Conservation (phyloP, 345 rosid genomes). For the Triadica sebifera region DNA sequence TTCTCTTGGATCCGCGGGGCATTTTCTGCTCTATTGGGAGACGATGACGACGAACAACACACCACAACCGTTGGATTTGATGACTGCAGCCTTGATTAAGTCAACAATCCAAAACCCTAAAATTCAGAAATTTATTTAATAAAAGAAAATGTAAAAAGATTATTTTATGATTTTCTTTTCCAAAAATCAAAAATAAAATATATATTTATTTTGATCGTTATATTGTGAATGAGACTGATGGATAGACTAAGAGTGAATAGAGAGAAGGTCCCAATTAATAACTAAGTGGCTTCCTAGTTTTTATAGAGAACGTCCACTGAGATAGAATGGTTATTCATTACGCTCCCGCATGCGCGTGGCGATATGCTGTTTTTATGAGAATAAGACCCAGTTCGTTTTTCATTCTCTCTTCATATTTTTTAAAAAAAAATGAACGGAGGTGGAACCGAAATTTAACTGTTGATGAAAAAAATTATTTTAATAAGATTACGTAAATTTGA, state of each 20-base stretch:
- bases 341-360: background rate
- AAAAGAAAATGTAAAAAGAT: too few species aligned
- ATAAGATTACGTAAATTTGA: too few species aligned
- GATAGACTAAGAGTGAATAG: background rate
- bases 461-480: too few species aligned
- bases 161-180: background rate
- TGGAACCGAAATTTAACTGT: too few species aligned
- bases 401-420: too few species aligned
- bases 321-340: background rate
- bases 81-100: conserved; percentile 12
- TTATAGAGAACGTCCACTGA: background rate
- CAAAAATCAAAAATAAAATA: background rate
- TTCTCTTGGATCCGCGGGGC: conserved; percentile 51
- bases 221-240: too few species aligned
- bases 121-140: background rate
- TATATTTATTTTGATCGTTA: too few species aligned
- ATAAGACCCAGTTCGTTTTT: too few species aligned
- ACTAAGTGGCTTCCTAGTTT: too few species aligned
- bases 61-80: conserved; percentile 27
- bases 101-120: conserved; percentile 27
- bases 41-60: conserved; percentile 8
- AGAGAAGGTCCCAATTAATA: too few species aligned
- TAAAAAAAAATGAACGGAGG: too few species aligned
- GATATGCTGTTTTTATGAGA: too few species aligned
- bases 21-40: conserved; percentile 12